Evolutionary conservation across 176 grass and related monocot species (phyloP).

Genomic region (Rhynchospora breviuscula): DNA sequence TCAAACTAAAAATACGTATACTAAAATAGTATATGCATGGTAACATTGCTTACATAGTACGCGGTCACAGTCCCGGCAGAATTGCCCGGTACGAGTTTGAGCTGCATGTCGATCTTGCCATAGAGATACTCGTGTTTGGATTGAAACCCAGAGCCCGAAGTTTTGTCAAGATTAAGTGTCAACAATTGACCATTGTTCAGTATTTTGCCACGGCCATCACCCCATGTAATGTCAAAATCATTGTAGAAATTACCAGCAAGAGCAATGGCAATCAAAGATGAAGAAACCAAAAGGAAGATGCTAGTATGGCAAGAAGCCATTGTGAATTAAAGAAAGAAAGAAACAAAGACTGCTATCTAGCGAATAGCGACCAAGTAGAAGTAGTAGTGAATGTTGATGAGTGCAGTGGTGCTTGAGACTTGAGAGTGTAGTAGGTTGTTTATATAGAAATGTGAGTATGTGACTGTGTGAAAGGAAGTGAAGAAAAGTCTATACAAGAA

Average conservation of each 20-base stretch:
- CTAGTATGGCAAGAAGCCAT: slow-evolving; percentile 8
- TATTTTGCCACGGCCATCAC: slow-evolving; percentile 56
- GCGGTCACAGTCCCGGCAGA: slow-evolving; percentile 81
- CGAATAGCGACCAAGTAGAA: not conserved
- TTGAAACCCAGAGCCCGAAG: slow-evolving; percentile 66
- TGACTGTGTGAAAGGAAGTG: not conserved
- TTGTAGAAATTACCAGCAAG: slow-evolving; percentile 45
- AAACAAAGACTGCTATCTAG: not conserved
- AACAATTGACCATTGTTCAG: slow-evolving; percentile 39
- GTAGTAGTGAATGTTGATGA: not conserved
- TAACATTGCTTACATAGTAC: slow-evolving; percentile 43
- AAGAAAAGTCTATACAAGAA: not conserved
- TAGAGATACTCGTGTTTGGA: slow-evolving; percentile 70
- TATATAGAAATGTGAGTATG: not conserved
- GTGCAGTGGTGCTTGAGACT: not conserved
- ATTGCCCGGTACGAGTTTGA: slow-evolving; percentile 69
- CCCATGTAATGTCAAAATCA: slow-evolving; percentile 79
- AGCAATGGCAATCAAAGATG: not conserved
- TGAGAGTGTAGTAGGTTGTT: not conserved
- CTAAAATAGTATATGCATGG: not conserved
- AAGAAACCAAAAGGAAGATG: slow-evolving; percentile 5
- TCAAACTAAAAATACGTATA: no score
- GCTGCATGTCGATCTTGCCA: slow-evolving; percentile 86
- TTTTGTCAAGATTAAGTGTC: slow-evolving; percentile 42
- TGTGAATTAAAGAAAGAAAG: not conserved